A percentile compares a stretch with the other conserved stretches of the same genome.
These are phyloP conservation scores for Globisporangium uncinulatum DNA, from an alignment of 352 stramenopile species.

Conservation along the genomic window DNA sequence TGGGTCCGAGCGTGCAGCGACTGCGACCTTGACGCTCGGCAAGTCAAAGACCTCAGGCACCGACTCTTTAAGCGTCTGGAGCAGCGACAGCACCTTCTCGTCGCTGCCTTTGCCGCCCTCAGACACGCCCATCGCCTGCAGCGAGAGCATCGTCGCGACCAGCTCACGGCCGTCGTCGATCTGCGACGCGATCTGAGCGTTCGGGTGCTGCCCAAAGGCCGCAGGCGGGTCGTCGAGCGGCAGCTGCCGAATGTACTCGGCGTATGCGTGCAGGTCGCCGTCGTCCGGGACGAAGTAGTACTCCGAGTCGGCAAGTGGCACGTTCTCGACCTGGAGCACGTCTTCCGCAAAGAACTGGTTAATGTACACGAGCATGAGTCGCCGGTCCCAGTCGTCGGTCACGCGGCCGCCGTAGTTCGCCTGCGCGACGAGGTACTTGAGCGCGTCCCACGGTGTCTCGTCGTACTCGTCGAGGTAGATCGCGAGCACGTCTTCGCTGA, in stretches of 20 bases:
- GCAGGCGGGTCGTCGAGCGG: conserved; percentile 87
- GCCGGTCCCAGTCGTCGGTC: conserved; percentile 95
- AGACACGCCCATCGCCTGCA: conserved; percentile 81
- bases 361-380: conserved; percentile 95
- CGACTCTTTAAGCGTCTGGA: conserved; percentile 80
- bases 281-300: conserved; percentile 94
- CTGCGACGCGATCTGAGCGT: conserved; percentile 93
- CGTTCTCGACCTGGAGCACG: conserved; percentile 79
- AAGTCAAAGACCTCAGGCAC: conserved; percentile 91
- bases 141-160: conserved; percentile 85
- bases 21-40: conserved; percentile 54
- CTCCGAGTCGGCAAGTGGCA: conserved; percentile 82
- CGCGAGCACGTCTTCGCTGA: conserved; percentile 94
- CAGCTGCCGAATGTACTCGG: conserved; percentile 88
- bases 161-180: conserved; percentile 92
- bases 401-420: conserved; percentile 96
- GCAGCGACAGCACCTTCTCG: conserved; percentile 83
- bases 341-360: conserved; percentile 93
- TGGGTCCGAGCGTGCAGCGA: conserved; percentile 74
- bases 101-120: conserved; percentile 85
- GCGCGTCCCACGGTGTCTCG: conserved; percentile 90
- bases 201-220: conserved; percentile 94
- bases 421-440: conserved; percentile 95
- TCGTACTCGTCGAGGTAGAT: conserved; percentile 94
- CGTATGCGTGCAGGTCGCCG: conserved; percentile 84